A percentile compares a stretch with the other conserved stretches of the same genome.
Conservation (phyloP, 306 rosid genomes). For the Casuarina cunninghamiana region DNA sequence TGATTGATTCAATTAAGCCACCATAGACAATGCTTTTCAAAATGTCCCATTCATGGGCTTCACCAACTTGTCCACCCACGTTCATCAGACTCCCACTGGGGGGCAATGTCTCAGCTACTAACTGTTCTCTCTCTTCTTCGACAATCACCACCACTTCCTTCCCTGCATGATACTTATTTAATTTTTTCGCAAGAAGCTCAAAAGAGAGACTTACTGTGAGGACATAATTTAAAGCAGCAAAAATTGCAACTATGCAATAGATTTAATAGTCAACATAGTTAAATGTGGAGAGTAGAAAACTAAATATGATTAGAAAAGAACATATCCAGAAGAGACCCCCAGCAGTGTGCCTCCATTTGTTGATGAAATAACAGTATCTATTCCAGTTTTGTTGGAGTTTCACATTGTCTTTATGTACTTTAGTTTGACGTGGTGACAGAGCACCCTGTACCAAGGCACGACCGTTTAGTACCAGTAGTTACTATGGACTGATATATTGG, state of each 20-base stretch:
- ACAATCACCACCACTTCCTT: constrained; percentile 30
- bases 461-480: not conserved
- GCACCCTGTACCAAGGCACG: constrained; percentile 18
- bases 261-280: not conserved
- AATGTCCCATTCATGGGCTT: constrained; percentile 44
- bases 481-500: not conserved
- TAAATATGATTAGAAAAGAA: constrained; percentile 3
- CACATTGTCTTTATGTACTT: constrained; percentile 25
- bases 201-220: not conserved
- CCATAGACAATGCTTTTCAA: constrained; percentile 73
- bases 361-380: constrained; percentile 24
- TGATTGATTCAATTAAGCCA: constrained; percentile 68
- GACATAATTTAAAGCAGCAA: not conserved
- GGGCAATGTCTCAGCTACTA: constrained; percentile 16
- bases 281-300: not conserved
- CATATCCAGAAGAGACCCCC: not conserved
- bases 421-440: constrained; percentile 5
- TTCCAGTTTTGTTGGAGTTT: constrained; percentile 1
- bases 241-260: too few relatives aligned
- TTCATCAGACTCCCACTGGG: constrained; percentile 6
- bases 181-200: constrained; percentile 9
- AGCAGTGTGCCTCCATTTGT: constrained; percentile 9
- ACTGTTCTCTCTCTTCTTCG: not conserved
- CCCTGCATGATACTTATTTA: constrained; percentile 27
- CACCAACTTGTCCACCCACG: constrained; percentile 24